Evolutionary conservation across 176 grass and related monocot genomes (phyloP).

Genomic region (Guadua angustifolia): DNA sequence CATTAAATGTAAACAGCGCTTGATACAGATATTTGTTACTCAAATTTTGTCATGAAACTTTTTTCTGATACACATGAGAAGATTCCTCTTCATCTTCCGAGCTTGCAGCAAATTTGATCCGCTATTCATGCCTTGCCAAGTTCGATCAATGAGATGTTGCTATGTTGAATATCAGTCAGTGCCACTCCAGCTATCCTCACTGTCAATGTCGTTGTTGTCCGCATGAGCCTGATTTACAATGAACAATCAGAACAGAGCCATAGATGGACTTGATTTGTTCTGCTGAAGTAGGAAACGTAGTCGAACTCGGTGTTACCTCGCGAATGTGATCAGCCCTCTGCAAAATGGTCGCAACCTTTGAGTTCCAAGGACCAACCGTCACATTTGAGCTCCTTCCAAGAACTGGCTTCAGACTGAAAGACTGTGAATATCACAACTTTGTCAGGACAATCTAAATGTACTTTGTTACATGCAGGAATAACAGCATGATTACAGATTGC

Average conservation of each 20-base stretch:
- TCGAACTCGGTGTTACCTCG: slow-evolving; percentile 40
- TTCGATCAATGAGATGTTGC: background rate
- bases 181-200: slow-evolving; percentile 52
- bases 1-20: background rate
- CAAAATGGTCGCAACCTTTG: slow-evolving; percentile 58
- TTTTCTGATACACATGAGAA: too few species aligned
- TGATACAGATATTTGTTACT: background rate
- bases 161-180: slow-evolving; percentile 29
- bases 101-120: background rate
- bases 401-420: slow-evolving; percentile 53
- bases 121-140: background rate
- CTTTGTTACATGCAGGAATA: background rate
- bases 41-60: background rate
- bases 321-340: slow-evolving; percentile 73
- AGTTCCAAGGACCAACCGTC: slow-evolving; percentile 46
- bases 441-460: background rate
- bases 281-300: background rate
- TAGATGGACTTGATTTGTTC: background rate
- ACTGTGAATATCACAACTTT: slow-evolving; percentile 42
- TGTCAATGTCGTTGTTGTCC: slow-evolving; percentile 20
- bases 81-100: background rate
- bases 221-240: slow-evolving; percentile 41
- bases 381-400: slow-evolving; percentile 38
- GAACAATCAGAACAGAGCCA: background rate
- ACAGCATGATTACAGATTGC: background rate